Base-by-base conservation (phyloP, 176 grass and related monocot species). In the Ampelocalamus luodianensis region DNA sequence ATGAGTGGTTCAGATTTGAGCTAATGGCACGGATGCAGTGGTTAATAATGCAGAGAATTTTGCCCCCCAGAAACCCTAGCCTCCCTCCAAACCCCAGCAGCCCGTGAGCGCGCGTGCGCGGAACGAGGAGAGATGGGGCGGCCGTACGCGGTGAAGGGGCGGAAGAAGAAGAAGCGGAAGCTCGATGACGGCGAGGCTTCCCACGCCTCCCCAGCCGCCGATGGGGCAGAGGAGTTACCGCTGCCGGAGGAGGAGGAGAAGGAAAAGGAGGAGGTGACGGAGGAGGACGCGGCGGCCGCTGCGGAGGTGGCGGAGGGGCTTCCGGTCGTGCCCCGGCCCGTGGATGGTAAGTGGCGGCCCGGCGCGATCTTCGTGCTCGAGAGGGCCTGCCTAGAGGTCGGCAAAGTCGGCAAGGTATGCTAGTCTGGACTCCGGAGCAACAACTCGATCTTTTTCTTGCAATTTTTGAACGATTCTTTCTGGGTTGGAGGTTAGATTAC, bases 351-450 rank as follows among this genome's bases (percentile, higher is more conserved):
- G 85, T 48, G 51, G 82, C 85, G 42, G 22, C 82, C 87, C 8
- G 93, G 96, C 24, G 91, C 79, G 9, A 94, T 95, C 55, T 98
- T 95, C 76, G 89, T 98, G 40, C 96, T 98, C 10, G 93, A 95
- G 81, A 94, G 80, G 90, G 96, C 93, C 5, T 95, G 90, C 64
- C 82, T 98, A 65, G 96, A 98, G 68, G 93, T 98, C 73, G 96
- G 93, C 71, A 95, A 98, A 94, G 96, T 98, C 9, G 96, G 96
- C 37, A 98, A 98, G 96, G 93, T 95, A 85, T 48, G 68, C 75
- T 63, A 37, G 4, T 54, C 3, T 54, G 4, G 18, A 37, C 5
- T 17, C 17, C 50, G 43, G 23, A 62, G 4, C n/a, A 13, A 62
- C 10, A 24, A 27, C n/a, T 62, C 24, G 5, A 60, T 10, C 42